These are phyloP conservation scores for Kwoniella sp. DNA, from an alignment of 768 basidiomycete genomes.

Conservation along the genomic window DNA sequence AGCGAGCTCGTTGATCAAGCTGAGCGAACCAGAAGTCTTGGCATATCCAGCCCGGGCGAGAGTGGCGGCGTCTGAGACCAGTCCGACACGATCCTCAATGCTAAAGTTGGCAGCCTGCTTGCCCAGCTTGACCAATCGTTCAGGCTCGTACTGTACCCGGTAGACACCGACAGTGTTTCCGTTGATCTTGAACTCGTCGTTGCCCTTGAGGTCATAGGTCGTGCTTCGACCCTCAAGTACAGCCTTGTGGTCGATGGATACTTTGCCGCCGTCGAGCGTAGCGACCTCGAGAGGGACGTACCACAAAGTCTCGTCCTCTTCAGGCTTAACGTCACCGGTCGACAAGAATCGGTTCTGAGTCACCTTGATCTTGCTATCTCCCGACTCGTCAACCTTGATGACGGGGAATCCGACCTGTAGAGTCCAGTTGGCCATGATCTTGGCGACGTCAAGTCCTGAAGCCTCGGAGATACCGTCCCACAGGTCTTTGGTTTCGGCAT, in stretches of 20 bases:
- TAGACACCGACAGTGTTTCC: slow-evolving; percentile 80
- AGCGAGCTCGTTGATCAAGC: slow-evolving; percentile 62
- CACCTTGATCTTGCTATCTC: slow-evolving; percentile 64
- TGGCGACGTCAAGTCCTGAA: slow-evolving; percentile 65
- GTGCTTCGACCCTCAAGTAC: slow-evolving; percentile 68
- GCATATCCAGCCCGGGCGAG: slow-evolving; percentile 76
- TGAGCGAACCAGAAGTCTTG: slow-evolving; percentile 70
- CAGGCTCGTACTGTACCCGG: slow-evolving; percentile 79
- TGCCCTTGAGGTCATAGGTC: slow-evolving; percentile 63
- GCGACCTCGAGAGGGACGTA: slow-evolving; percentile 66
- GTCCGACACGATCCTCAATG: slow-evolving; percentile 79
- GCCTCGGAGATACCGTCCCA: slow-evolving; percentile 79
- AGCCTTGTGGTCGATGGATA: slow-evolving; percentile 59
- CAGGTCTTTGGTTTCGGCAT: slow-evolving; percentile 77
- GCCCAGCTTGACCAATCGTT: slow-evolving; percentile 72
- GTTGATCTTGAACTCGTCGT: slow-evolving; percentile 78
- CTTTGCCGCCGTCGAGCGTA: slow-evolving; percentile 60
- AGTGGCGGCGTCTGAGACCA: slow-evolving; percentile 76
- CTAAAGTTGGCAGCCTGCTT: slow-evolving; percentile 76
- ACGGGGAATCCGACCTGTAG: slow-evolving; percentile 86
- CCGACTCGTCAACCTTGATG: slow-evolving; percentile 72
- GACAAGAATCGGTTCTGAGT: slow-evolving; percentile 90
- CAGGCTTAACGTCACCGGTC: slow-evolving; percentile 68
- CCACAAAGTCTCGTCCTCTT: slow-evolving; percentile 88
- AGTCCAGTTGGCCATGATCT: slow-evolving; percentile 89